Conservation (phyloP, 2,329 filamentous ascomycete genomes). For the Clonostachys solani region DNA sequence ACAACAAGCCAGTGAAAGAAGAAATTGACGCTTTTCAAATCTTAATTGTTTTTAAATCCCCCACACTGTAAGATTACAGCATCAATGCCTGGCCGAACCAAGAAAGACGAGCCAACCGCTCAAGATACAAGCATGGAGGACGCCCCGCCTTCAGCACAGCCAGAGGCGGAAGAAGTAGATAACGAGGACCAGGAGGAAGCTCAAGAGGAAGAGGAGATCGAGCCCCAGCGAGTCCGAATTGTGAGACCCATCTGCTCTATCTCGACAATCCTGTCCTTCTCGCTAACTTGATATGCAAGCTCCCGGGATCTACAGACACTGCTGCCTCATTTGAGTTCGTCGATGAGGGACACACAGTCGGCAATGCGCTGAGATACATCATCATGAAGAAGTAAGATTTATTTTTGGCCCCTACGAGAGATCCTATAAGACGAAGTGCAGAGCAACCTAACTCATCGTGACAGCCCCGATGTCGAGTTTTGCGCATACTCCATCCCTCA, state of each 20-base stretch:
- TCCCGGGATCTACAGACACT: slow-evolving; percentile 79
- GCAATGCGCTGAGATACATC: slow-evolving; percentile 89
- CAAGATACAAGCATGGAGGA: slow-evolving; percentile 40
- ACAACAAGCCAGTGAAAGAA: too few relatives aligned
- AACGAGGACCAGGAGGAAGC: slow-evolving; percentile 27
- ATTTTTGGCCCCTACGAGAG: not conserved
- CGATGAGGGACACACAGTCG: slow-evolving; percentile 90
- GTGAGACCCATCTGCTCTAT: slow-evolving; percentile 31
- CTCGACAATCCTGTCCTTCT: not conserved
- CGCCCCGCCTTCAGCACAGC: slow-evolving; percentile 29
- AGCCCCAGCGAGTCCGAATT: slow-evolving; percentile 56
- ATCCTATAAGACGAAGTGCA: slow-evolving; percentile 6
- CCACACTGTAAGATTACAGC: not conserved
- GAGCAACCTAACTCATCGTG: not conserved
- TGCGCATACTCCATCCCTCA: slow-evolving; percentile 98
- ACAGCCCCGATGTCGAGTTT: slow-evolving; percentile 91
- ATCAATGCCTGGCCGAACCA: slow-evolving; percentile 35
- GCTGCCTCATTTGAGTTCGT: slow-evolving; percentile 94
- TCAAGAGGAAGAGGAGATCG: slow-evolving; percentile 42
- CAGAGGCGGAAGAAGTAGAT: slow-evolving; percentile 14
- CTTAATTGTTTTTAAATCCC: not conserved
- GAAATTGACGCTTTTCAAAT: too few relatives aligned
- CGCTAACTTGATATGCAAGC: slow-evolving; percentile 41
- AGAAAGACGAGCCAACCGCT: slow-evolving; percentile 19
- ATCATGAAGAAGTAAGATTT: slow-evolving; percentile 92